A percentile compares a stretch with the other conserved stretches of the same genome.
These are phyloP conservation scores for Calonectria pauciramosa DNA, from an alignment of 2,329 filamentous ascomycete genomes.

Conservation along the genomic window DNA sequence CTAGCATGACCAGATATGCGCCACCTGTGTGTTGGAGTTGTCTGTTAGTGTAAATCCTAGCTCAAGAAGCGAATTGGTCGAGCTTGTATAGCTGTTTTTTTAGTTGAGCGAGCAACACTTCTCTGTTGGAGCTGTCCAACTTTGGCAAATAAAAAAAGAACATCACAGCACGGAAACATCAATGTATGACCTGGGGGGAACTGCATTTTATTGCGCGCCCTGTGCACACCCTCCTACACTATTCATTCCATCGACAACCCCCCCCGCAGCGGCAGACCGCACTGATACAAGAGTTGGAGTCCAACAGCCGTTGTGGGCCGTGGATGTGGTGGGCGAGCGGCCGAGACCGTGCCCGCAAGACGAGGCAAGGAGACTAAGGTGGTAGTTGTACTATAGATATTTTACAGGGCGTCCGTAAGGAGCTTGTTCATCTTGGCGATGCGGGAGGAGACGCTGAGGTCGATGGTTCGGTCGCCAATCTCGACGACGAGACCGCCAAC, in stretches of 20 bases:
- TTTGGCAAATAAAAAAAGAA: neutral
- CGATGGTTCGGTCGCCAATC: constrained; percentile 97
- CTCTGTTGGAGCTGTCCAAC: neutral
- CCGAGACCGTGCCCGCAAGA: constrained; percentile 22
- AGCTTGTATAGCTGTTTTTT: neutral
- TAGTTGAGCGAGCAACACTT: neutral
- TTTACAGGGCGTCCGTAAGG: constrained; percentile 96
- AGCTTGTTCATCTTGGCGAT: constrained; percentile 99
- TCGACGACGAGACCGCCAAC: constrained; percentile 95
- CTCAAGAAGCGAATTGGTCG: neutral
- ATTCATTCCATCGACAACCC: constrained; percentile 46
- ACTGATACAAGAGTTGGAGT: constrained; percentile 36
- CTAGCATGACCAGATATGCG: neutral
- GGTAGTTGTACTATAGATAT: constrained; percentile 41
- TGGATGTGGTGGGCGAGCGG: constrained; percentile 24
- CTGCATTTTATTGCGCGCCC: constrained; percentile 47
- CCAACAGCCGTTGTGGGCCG: constrained; percentile 28
- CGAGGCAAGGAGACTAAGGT: constrained; percentile 46
- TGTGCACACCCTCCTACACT: constrained; percentile 49
- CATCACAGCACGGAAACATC: neutral
- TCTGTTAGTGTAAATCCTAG: neutral
- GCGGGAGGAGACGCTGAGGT: constrained; percentile 94
- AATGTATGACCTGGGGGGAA: constrained; percentile 31
- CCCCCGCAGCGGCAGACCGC: constrained; percentile 35
- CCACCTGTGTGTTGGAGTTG: neutral